Evolutionary conservation across 345 rosid genomes (phyloP).

Genomic region (Pistacia vera): DNA sequence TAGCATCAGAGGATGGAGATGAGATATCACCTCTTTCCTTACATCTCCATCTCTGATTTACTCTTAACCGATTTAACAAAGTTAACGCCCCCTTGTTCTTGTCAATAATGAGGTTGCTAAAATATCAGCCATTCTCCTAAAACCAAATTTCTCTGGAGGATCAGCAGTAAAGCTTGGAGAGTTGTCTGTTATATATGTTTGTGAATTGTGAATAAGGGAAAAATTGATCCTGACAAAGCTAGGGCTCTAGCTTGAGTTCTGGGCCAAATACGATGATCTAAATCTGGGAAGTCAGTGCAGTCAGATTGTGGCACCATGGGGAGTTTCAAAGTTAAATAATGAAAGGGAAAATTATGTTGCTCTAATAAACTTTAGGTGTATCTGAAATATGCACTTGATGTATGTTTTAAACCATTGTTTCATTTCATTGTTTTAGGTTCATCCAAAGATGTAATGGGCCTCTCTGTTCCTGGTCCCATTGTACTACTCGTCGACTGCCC

Average conservation of each 20-base stretch:
- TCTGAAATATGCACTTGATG: slow-evolving; percentile 15
- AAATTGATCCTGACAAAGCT: slow-evolving; percentile 78
- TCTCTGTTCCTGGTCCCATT: slow-evolving; percentile 85
- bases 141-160: slow-evolving; percentile 38
- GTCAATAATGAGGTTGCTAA: slow-evolving; percentile 77
- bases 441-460: slow-evolving; percentile 97
- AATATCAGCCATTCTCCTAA: slow-evolving; percentile 75
- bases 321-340: slow-evolving; percentile 29
- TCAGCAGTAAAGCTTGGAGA: slow-evolving; percentile 63
- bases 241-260: slow-evolving; percentile 67
- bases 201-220: slow-evolving; percentile 84
- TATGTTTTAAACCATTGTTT: background rate
- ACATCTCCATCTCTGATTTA: slow-evolving; percentile 37
- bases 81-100: slow-evolving; percentile 54
- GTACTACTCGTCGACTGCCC: slow-evolving; percentile 93
- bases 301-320: slow-evolving; percentile 77
- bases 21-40: too few relatives aligned
- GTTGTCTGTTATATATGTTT: slow-evolving; percentile 78
- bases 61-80: slow-evolving; percentile 36
- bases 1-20: too few relatives aligned
- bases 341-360: background rate
- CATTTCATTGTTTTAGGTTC: slow-evolving; percentile 48
- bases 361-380: slow-evolving; percentile 3
- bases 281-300: slow-evolving; percentile 78
- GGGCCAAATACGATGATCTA: slow-evolving; percentile 81